Evolutionary conservation across 306 rosid species (phyloP), one percentile per base, ranked within the genome.

Genomic region (Trichosanthes truncata): DNA sequence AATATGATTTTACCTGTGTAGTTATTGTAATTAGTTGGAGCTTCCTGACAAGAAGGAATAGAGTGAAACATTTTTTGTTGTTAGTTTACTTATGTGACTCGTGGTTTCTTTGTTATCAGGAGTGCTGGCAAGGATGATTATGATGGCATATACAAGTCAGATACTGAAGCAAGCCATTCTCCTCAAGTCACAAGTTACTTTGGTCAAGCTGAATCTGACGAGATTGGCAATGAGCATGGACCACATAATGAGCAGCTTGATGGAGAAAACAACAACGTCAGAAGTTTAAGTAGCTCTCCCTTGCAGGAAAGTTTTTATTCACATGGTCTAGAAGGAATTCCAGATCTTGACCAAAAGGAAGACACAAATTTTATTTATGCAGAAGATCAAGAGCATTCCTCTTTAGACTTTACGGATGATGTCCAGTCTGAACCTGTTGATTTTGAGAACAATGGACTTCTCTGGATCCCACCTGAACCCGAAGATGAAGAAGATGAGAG

Each of bases 401-500:
- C 96, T 3, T 74, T 90, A 57, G 91, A 82, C 76, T 87, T 84
- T 77, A 87, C 88, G 3, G 87, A 79, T 79, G 90, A 85, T 71
- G 88, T 84, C 67, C 89, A 88, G 76, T 60, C 85, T 77, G 98
- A 96, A 84, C 94, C 98, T 81, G 94, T 93, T 78, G 97, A 96
- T 89, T 93, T 96, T 80, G 98, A 93, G 83, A 96, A 88, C 82
- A 91, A 91, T 76, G 98, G 91, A 66, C 93, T 91, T 87, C 92
- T 96, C 74, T 96, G 99, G 99, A 89, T 93, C 74, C 99, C 99
- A 55, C 97, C 99, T 66, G 96, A 91, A 78, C 99, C 99, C 4
- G 98, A 96, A 87, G 93, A 96, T 29, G 97, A 87, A 85, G 98
- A 93, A 78, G 98, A 96, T 84, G 99, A 93, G 63, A 84, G 81